These are phyloP conservation scores for Cercophora scortea DNA, from an alignment of 495 filamentous ascomycete genomes.

Conservation along the genomic window DNA sequence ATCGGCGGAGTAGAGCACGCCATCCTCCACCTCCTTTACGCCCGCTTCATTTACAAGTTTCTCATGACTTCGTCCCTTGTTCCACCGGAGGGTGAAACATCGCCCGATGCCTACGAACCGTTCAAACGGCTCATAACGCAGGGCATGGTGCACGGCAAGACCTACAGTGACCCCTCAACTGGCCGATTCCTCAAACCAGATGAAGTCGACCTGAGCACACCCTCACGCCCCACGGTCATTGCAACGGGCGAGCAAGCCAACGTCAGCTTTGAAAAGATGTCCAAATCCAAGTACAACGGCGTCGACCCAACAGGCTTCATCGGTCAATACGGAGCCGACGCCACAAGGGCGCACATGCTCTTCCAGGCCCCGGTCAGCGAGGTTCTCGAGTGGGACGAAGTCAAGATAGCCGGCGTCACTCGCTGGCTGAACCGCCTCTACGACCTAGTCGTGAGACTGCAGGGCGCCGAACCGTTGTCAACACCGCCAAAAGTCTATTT, in stretches of 20 bases:
- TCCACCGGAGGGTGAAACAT: conserved; percentile 9
- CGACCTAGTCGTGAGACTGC: conserved; percentile 42
- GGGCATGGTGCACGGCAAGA: conserved; percentile 89
- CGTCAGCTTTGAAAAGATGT: conserved; percentile 83
- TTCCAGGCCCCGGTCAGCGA: conserved; percentile 81
- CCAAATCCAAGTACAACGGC: conserved; percentile 91
- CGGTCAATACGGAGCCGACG: conserved; percentile 68
- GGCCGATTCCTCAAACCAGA: conserved; percentile 71
- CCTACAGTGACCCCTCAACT: conserved; percentile 64
- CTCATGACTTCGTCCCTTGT: conserved; percentile 47
- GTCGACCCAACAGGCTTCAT: conserved; percentile 74
- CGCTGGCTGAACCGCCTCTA: conserved; percentile 67
- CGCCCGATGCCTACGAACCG: conserved; percentile 45
- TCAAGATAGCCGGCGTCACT: conserved; percentile 71
- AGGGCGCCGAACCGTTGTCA: not conserved
- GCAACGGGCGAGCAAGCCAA: conserved; percentile 48
- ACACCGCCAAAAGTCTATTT: conserved; percentile 21
- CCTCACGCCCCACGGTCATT: conserved; percentile 50
- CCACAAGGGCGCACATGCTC: conserved; percentile 76
- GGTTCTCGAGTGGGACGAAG: conserved; percentile 79
- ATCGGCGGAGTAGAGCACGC: conserved; percentile 86
- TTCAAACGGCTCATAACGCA: conserved; percentile 77
- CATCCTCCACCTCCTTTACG: conserved; percentile 85
- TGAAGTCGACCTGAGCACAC: conserved; percentile 59
- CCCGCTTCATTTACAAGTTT: conserved; percentile 86